Conservation (phyloP, 2,329 filamentous ascomycete species). For the Apiospora pterosperma region DNA sequence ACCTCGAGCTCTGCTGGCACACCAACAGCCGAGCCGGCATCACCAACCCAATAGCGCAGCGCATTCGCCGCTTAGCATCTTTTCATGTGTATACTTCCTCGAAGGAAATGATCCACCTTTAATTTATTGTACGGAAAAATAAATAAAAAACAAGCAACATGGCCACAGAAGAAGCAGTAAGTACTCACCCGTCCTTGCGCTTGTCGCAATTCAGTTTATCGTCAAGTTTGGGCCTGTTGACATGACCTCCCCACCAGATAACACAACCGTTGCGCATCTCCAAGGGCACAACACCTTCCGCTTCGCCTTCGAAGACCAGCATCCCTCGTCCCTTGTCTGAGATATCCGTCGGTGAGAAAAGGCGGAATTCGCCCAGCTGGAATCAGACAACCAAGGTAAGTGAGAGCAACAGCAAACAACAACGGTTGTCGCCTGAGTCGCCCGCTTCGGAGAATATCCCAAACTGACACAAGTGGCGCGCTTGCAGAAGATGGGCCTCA, state of each 20-base stretch:
- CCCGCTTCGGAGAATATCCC: slow-evolving; percentile 10
- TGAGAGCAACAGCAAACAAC: slow-evolving; percentile 3
- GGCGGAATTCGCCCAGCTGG: slow-evolving; percentile 91
- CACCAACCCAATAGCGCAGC: slow-evolving; percentile 2
- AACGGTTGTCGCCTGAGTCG: slow-evolving; percentile 16
- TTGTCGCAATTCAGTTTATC: not conserved
- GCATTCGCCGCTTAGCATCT: slow-evolving; percentile 1
- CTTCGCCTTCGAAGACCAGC: slow-evolving; percentile 56
- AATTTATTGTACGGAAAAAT: slow-evolving; percentile 5
- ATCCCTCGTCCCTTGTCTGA: slow-evolving; percentile 79
- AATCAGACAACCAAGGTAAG: slow-evolving; percentile 71
- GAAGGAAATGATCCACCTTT: slow-evolving; percentile 3
- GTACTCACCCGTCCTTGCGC: not conserved
- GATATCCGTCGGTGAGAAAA: slow-evolving; percentile 78
- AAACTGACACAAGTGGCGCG: slow-evolving; percentile 25
- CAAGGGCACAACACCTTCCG: slow-evolving; percentile 54
- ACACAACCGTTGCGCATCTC: slow-evolving; percentile 73
- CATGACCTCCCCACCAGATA: slow-evolving; percentile 18
- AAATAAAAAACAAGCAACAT: slow-evolving; percentile 1
- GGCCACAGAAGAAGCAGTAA: slow-evolving; percentile 9
- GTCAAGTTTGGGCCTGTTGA: not conserved
- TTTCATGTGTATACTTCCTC: not conserved
- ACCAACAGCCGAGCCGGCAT: not conserved
- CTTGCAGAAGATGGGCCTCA: slow-evolving; percentile 62
- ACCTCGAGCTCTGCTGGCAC: not conserved